phyloP scores from a whole-genome alignment of 441 rosid genomes.

The Mallotus repandus region DNA sequence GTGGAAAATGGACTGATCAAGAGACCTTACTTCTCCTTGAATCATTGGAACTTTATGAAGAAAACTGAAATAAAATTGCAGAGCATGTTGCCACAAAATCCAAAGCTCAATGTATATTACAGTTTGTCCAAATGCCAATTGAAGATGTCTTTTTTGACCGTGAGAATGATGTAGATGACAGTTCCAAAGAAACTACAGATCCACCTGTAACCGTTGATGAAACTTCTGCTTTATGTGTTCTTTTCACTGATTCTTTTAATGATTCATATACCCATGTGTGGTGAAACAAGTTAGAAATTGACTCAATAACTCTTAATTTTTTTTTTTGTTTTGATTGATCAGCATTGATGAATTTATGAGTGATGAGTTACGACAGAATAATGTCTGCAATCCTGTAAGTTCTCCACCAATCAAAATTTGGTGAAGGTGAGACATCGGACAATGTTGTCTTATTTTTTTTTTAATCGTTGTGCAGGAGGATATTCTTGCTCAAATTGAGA shows the following conservation, averaged over 20 bases:
- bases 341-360: conserved; percentile 85
- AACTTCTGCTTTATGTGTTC: conserved; percentile 31
- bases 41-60: conserved; percentile 90
- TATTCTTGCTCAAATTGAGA: no score
- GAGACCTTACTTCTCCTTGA: conserved; percentile 98
- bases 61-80: conserved; percentile 96
- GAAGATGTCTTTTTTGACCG: conserved; percentile 74
- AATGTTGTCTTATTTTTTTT: conserved; percentile 21
- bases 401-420: conserved; percentile 14
- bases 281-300: no score
- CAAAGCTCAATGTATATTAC: conserved; percentile 93
- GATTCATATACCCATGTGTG: no score
- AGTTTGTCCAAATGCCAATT: conserved; percentile 97
- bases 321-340: conserved; percentile 27
- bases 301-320: no score
- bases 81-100: conserved; percentile 99
- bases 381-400: conserved; percentile 58
- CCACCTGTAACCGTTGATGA: conserved; percentile 39
- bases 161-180: conserved; percentile 39
- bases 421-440: conserved; percentile 3
- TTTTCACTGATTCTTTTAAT: no score
- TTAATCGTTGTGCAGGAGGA: no score
- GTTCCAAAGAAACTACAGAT: conserved; percentile 47
- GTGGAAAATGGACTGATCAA: conserved; percentile 99
- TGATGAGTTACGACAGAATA: conserved; percentile 56